Conservation (phyloP, 768 basidiomycete genomes). For the Mycena kentingensis region DNA sequence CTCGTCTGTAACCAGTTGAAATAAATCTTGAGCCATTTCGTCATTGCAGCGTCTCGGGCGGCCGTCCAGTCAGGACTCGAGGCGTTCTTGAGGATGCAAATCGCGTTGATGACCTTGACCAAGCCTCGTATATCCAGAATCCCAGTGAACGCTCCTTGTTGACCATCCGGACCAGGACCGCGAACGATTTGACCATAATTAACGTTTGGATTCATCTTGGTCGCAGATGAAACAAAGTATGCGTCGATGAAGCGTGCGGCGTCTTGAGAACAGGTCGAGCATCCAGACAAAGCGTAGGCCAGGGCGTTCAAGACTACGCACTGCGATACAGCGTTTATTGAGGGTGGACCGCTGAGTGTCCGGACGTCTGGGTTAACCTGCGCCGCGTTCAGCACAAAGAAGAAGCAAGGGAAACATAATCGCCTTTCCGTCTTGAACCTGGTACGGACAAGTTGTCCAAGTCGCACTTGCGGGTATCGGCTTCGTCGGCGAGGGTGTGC, state of each 20-base stretch:
- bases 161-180: slow-evolving; percentile 46
- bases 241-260: slow-evolving; percentile 41
- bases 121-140: slow-evolving; percentile 54
- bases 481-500: slow-evolving; percentile 53
- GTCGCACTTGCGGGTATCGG: slow-evolving; percentile 51
- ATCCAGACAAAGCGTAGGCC: slow-evolving; percentile 38
- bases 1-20: slow-evolving; percentile 47
- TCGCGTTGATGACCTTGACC: slow-evolving; percentile 50
- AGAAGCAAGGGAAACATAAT: no score
- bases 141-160: slow-evolving; percentile 53
- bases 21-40: slow-evolving; percentile 46
- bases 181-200: slow-evolving; percentile 58
- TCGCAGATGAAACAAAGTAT: slow-evolving; percentile 48
- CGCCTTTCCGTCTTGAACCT: slow-evolving; percentile 52
- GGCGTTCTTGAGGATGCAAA: slow-evolving; percentile 41
- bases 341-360: slow-evolving; percentile 42
- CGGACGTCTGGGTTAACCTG: slow-evolving; percentile 59
- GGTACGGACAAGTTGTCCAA: slow-evolving; percentile 48
- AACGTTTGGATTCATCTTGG: slow-evolving; percentile 55
- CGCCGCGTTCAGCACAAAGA: no score
- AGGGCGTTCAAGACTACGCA: slow-evolving; percentile 48
- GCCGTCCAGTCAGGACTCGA: slow-evolving; percentile 45
- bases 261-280: slow-evolving; percentile 37
- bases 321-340: slow-evolving; percentile 44
- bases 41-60: slow-evolving; percentile 41